Base-by-base conservation (phyloP, 192 early-diverging fungal genomes). In the Linnemannia schmuckeri region DNA sequence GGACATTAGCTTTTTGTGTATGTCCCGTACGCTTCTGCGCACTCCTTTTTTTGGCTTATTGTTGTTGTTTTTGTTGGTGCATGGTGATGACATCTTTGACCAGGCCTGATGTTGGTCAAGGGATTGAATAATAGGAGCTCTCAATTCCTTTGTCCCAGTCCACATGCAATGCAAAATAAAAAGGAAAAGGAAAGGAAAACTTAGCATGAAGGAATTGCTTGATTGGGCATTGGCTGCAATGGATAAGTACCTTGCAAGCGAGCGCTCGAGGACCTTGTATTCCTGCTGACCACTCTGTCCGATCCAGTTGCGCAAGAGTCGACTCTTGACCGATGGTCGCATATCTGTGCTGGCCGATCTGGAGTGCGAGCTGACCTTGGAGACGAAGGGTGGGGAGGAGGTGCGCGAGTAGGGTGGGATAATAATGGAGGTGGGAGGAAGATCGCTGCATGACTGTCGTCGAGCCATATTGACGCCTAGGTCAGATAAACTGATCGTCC, bases 231-330 rank as follows among this genome's bases (percentile, higher is more conserved):
- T 30, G 74, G 35, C 24, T 78, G 38, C 0, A 7, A 70, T 70
- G 15, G 35, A 61, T 22, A 70, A 37, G 66, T 88, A 87, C 85
- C 85, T 81, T 70, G 85, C 49, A 4, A 87, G 76, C 27, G 85
- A 81, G 37, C 85, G 79, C 55, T 87, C 85, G 40, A 87, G 66
- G 35, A 87, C 76, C 54, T 87, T 87, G 49, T 87, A 87, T 38
- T 87, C 79, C 30, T 87, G 85, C 41, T 81, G 85, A 6, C 85
- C 85, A 74, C 42, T 87, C 44, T 87, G 85, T 30, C 85, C 79
- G 35, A 87, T 87, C 85, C 79, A 87, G 22, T 87, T 87, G 17
- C 85, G 79, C 75, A 87, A 78, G 37, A 87, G 76, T n/a, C 85
- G 79, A 73, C 49, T 81, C 76, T 87, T 87, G 46, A 87, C 85